Conservation (phyloP, 2,329 filamentous ascomycete species). For the Coleophoma crateriformis region DNA sequence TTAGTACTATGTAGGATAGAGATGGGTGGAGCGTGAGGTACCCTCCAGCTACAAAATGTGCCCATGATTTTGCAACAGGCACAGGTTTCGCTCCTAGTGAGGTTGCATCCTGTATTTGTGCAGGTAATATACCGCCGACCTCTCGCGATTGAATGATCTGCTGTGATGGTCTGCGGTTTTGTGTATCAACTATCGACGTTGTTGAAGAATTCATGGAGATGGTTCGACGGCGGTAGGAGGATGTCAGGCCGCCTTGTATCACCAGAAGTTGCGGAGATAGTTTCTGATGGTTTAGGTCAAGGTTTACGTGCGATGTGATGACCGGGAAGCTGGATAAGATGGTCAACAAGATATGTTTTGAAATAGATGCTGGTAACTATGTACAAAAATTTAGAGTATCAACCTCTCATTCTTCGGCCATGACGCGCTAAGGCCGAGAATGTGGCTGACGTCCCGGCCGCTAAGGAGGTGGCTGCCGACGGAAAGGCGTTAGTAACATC, state of each 20-base stretch:
- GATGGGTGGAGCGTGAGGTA: slow-evolving; percentile 36
- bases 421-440: no score
- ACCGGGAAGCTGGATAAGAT: neutral
- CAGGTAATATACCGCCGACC: slow-evolving; percentile 49
- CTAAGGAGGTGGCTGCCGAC: neutral
- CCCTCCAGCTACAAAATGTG: slow-evolving; percentile 89
- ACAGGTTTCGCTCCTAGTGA: slow-evolving; percentile 29
- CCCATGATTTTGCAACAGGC: slow-evolving; percentile 74
- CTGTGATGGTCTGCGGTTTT: slow-evolving; percentile 8
- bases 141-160: slow-evolving; percentile 54
- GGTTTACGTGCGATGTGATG: neutral
- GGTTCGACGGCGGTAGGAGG: slow-evolving; percentile 5
- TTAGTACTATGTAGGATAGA: slow-evolving; percentile 4
- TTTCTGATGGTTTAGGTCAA: neutral
- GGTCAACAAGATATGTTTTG: neutral
- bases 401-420: no score
- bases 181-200: slow-evolving; percentile 7
- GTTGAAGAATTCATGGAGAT: slow-evolving; percentile 24
- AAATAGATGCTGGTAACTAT: neutral
- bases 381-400: no score
- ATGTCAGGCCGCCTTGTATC: slow-evolving; percentile 4
- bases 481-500: neutral
- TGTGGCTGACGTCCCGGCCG: neutral
- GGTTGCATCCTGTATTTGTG: slow-evolving; percentile 30
- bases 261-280: neutral